Percentiles rank a stretch among this genome's conserved stretches.
Evolutionary conservation across 768 basidiomycete genomes (phyloP).

Genomic region (Suillus discolor): DNA sequence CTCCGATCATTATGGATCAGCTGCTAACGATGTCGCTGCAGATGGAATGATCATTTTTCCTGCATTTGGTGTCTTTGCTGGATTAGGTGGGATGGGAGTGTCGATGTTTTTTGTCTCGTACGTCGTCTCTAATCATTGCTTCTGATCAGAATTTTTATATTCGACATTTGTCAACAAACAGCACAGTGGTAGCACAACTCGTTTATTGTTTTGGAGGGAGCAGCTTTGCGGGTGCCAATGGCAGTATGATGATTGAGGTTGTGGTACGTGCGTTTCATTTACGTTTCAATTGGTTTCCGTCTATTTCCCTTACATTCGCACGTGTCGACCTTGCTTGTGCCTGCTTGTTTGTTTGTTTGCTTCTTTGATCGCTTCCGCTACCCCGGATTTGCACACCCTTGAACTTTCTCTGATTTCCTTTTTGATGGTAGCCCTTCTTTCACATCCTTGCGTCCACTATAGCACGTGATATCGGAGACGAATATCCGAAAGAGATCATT

Average conservation of each 20-base stretch:
- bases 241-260: constrained; percentile 98
- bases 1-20: constrained; percentile 1
- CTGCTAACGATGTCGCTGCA: constrained; percentile 24
- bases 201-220: constrained; percentile 87
- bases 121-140: constrained; percentile 25
- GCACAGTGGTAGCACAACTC: constrained; percentile 78
- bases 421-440: constrained; percentile 76
- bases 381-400: constrained; percentile 5
- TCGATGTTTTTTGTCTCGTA: constrained; percentile 93
- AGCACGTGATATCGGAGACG: constrained; percentile 68
- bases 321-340: constrained; percentile 7
- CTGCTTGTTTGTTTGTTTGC: neutral
- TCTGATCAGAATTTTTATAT: neutral
- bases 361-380: neutral
- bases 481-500: constrained; percentile 70
- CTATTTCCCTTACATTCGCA: constrained; percentile 1
- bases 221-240: constrained; percentile 87
- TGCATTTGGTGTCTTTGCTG: constrained; percentile 73
- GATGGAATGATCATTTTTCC: constrained; percentile 98
- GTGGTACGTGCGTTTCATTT: constrained; percentile 58
- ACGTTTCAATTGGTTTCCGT: neutral
- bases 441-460: constrained; percentile 88
- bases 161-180: constrained; percentile 24
- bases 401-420: constrained; percentile 9
- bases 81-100: constrained; percentile 86